These are phyloP conservation scores for Haplosporangium sp. DNA, from an alignment of 371 early-diverging fungal species.

Conservation along the genomic window DNA sequence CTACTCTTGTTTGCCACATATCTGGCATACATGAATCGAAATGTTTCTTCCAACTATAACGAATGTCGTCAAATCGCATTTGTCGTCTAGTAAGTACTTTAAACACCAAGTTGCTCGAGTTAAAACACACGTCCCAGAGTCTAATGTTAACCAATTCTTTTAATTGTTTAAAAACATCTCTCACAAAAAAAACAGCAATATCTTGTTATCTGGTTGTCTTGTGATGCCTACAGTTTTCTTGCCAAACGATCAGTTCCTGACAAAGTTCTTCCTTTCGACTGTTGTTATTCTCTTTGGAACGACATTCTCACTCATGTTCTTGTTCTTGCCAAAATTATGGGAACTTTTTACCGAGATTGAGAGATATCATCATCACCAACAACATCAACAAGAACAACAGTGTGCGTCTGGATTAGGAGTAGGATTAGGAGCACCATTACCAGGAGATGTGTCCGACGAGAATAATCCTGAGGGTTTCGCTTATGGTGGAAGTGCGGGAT, in stretches of 20 bases:
- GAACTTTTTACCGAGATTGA: conserved; percentile 45
- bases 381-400: conserved; percentile 9
- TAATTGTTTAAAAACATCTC: no score
- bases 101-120: no score
- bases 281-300: conserved; percentile 68
- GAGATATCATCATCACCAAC: neutral
- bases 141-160: no score
- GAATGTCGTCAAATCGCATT: conserved; percentile 73
- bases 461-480: conserved; percentile 25
- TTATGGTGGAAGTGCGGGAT: conserved; percentile 23
- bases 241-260: conserved; percentile 63
- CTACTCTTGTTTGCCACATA: conserved; percentile 66
- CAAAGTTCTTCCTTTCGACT: conserved; percentile 64
- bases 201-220: conserved; percentile 65
- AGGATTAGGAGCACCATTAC: neutral
- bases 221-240: conserved; percentile 66
- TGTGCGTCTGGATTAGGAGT: neutral
- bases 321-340: conserved; percentile 70
- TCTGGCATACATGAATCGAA: conserved; percentile 68
- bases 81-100: conserved; percentile 68
- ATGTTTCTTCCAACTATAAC: conserved; percentile 69
- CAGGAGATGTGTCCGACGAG: conserved; percentile 13
- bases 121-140: no score
- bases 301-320: conserved; percentile 63
- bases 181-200: conserved; percentile 56